These are phyloP conservation scores for Euphrasia arctica DNA, from an alignment of 305 asterid genomes.

Conservation along the genomic window DNA sequence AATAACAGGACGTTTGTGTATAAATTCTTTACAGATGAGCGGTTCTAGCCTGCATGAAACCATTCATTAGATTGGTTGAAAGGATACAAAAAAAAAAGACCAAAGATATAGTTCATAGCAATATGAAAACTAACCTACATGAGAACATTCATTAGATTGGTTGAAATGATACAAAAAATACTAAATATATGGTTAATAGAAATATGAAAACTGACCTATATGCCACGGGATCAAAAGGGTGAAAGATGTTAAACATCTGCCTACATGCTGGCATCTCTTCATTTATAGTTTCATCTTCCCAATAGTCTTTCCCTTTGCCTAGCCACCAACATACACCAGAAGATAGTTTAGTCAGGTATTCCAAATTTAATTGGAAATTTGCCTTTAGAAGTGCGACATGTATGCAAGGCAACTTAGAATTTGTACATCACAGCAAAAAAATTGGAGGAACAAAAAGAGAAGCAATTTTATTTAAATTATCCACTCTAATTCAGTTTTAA, in stretches of 20 bases:
- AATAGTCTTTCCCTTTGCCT: conserved; percentile 81
- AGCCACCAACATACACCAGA: conserved; percentile 31
- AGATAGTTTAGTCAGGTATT: conserved; percentile 20
- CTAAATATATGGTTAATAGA: neutral
- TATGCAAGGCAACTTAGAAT: neutral
- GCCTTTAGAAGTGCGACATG: conserved; percentile 13
- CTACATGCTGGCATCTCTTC: conserved; percentile 98
- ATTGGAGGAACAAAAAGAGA: neutral
- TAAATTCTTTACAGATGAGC: conserved; percentile 77
- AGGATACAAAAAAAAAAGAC: no score
- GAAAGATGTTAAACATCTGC: conserved; percentile 90
- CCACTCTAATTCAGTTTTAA: conserved; percentile 7
- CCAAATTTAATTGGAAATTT: conserved; percentile 12
- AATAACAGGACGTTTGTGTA: conserved; percentile 70
- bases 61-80: no score
- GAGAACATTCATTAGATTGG: conserved; percentile 21
- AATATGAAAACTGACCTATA: conserved; percentile 52
- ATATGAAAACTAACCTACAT: no score
- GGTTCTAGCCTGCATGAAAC: conserved; percentile 73
- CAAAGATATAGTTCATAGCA: no score
- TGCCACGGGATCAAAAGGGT: conserved; percentile 98
- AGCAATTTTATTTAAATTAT: neutral
- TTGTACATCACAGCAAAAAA: neutral
- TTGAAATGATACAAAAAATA: conserved; percentile 7
- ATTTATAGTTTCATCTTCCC: conserved; percentile 72